Evolutionary conservation across 306 rosid species (phyloP).

Genomic region (Biancaea sappan): DNA sequence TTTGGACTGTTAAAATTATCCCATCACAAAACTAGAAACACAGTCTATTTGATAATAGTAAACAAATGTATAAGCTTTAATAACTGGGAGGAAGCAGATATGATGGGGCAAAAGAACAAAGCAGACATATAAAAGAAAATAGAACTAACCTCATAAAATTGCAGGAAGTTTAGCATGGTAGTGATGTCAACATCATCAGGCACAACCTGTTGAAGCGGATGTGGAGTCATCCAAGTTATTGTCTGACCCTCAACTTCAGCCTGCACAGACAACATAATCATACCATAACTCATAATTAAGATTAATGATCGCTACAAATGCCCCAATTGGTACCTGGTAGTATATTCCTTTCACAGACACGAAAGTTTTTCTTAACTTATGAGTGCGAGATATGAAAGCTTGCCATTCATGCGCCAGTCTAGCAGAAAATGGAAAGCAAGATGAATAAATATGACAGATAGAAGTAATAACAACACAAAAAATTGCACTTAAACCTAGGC

Average conservation of each 20-base stretch:
- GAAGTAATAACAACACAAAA: constrained; percentile 1
- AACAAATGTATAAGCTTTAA: neutral
- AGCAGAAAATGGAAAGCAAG: constrained; percentile 9
- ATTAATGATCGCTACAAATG: constrained; percentile 2
- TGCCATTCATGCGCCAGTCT: constrained; percentile 98
- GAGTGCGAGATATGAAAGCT: constrained; percentile 77
- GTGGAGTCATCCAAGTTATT: constrained; percentile 91
- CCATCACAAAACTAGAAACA: neutral
- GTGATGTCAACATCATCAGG: constrained; percentile 73
- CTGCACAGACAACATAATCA: constrained; percentile 49
- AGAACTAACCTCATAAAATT: constrained; percentile 72
- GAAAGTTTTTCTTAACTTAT: constrained; percentile 78
- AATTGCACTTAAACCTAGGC: neutral
- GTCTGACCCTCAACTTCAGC: constrained; percentile 80
- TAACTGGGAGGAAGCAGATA: neutral
- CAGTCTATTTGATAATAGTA: neutral
- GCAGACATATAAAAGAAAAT: neutral
- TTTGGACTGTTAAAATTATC: neutral
- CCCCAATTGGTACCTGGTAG: constrained; percentile 65
- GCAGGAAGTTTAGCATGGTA: constrained; percentile 76
- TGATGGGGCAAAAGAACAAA: constrained; percentile 14
- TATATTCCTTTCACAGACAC: constrained; percentile 91
- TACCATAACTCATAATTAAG: neutral
- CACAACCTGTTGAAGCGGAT: constrained; percentile 86
- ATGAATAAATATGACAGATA: constrained; percentile 6